Evolutionary conservation across 2,329 filamentous ascomycete genomes (phyloP), one percentile per base, ranked within the genome.

Genomic region (Aspergillus sp.): DNA sequence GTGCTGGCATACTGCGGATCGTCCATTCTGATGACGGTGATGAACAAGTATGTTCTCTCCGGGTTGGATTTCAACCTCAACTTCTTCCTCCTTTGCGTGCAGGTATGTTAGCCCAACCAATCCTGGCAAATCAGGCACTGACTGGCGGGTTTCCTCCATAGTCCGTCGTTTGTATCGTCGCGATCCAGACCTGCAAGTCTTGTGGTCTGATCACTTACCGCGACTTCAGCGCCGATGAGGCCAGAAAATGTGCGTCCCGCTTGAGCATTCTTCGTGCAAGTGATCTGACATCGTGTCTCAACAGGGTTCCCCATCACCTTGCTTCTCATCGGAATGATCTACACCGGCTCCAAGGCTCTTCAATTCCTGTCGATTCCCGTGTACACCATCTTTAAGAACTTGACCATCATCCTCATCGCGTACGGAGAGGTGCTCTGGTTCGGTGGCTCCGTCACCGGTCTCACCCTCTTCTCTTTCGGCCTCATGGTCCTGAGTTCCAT

Each of bases 351-450:
- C 67, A 97, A 97, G 79, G 91, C 94, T 17, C 85, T 99, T 43
- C 91, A 97, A 76, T 97, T 87, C 76, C 88, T 99, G 56, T 97
- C 92, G 29, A 96, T 99, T 51, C 94, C 94, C 20, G 94, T 99
- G 21, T 99, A 99, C 78, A 99, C 94, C 51, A 99, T 99, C 72
- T 99, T 99, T 83, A 99, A 99, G 83, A 99, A 99, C 78, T 76
- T 99, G 79, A 97, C 94, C 56, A 99, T 96, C 73, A 97, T 99
- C 66, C 86, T 97, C 60, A 99, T 97, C 67, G 94, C 94, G 51
- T 99, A 99, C 64, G 94, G 94, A 63, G 94, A 99, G 76, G 93
- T 99, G 25, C 82, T 99, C 49, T 97, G 93, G 92, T 99, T 99
- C 64, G 94, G 94, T 57, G 93, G 93, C 68, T 91, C 86, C 45